Percentiles rank a stretch among this genome's conserved stretches.
Evolutionary conservation across 345 rosid genomes (phyloP).

Genomic region (Chamaenerion angustifolium): DNA sequence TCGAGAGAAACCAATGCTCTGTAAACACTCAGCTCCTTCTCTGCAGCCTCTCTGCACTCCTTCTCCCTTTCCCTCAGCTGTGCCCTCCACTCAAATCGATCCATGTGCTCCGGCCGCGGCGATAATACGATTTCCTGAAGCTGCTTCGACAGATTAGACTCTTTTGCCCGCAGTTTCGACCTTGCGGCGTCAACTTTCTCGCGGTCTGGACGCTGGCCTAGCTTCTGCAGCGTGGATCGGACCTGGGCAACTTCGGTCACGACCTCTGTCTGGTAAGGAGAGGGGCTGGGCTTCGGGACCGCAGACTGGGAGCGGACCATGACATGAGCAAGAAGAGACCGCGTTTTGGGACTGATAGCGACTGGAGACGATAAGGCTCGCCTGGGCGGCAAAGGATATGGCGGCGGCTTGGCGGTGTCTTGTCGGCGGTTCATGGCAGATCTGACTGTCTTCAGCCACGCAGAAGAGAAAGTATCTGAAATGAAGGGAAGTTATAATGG

Average conservation of each 20-base stretch:
- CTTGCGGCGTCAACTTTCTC: conserved; percentile 72
- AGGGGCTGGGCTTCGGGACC: conserved; percentile 20
- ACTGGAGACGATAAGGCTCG: too few species aligned
- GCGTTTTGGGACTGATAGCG: conserved; percentile 34
- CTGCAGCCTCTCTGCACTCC: conserved; percentile 38
- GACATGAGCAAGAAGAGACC: conserved; percentile 50
- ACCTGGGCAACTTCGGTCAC: conserved; percentile 66
- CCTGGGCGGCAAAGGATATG: too few species aligned
- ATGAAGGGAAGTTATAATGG: too few species aligned
- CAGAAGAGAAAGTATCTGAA: too few species aligned
- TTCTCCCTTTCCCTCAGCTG: conserved; percentile 45
- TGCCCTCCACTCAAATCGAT: conserved; percentile 41
- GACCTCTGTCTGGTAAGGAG: conserved; percentile 50
- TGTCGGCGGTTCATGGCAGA: too few species aligned
- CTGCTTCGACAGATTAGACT: conserved; percentile 36
- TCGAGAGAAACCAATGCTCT: conserved; percentile 56
- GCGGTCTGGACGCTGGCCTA: conserved; percentile 91
- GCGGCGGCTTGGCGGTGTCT: too few species aligned
- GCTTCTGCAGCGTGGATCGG: conserved; percentile 56
- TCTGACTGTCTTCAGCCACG: too few species aligned
- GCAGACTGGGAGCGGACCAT: conserved; percentile 12
- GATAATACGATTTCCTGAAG: conserved; percentile 70
- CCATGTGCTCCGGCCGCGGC: conserved; percentile 38
- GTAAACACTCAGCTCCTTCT: conserved; percentile 36
- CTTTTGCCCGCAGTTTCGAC: conserved; percentile 42